Evolutionary conservation across 108 stramenopile species (phyloP), one percentile per base, ranked within the genome.

Genomic region (Skeletonema menzelii): DNA sequence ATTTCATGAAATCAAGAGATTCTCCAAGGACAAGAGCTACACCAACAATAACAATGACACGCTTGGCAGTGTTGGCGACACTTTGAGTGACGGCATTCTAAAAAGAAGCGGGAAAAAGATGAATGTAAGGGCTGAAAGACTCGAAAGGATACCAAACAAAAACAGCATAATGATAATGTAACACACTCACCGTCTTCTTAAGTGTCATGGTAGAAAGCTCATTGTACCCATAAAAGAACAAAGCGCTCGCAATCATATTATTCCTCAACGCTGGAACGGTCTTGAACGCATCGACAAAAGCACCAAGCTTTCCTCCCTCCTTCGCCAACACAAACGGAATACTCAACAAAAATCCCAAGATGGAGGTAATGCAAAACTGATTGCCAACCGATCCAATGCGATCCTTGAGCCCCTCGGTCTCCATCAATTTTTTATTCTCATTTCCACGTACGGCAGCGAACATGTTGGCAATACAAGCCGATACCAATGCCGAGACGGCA

Each of bases 141-240:
- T 4, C 35, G 10, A 37, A 37, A 37, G 35, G 1, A 32, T 32
- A 32, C 31, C 35, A 32, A 32, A 42, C 13, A 42, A 42, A 13
- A 3, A 40, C 38, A 40, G 4, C 40, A 42, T 15, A 6, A 22
- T 53, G 8, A n/a, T n/a, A n/a, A n/a, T n/a, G n/a, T n/a, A n/a
- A n/a, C n/a, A 6, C n/a, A 53, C 49, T 53, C 49, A 53, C 87
- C 64, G 93, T 95, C 94, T 97, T 97, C 90, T 94, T 95, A 63
- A 97, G 72, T 30, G 96, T 95, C 92, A 97, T 91, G 67, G 94
- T 95, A 63, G 96, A 89, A 57, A 94, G 76, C 73, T 97, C 96
- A 75, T 97, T 97, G 91, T 97, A 97, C 77, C 91, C 92, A 74
- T 97, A 97, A 75, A 96, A 96, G 88, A 88, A 93, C 69, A 97